Percentiles rank a stretch among this genome's conserved stretches.
phyloP scores from a whole-genome alignment of 371 early-diverging fungal species.

The Chytridium lagenaria region DNA sequence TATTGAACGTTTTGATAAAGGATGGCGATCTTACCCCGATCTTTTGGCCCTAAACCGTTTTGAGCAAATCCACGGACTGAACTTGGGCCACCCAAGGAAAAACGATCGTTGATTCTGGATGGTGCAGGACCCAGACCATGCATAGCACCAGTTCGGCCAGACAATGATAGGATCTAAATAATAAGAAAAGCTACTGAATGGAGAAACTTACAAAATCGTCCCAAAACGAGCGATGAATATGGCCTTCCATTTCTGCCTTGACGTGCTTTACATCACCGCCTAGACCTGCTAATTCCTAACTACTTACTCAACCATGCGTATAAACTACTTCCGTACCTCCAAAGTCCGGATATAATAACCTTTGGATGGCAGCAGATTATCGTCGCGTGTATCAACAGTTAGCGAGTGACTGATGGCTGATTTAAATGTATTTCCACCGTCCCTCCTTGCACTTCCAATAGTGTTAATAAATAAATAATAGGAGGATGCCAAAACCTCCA shows the following conservation, averaged over 20 bases:
- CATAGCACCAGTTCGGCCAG: slow-evolving; percentile 73
- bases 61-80: slow-evolving; percentile 88
- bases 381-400: slow-evolving; percentile 77
- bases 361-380: slow-evolving; percentile 72
- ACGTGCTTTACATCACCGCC: slow-evolving; percentile 81
- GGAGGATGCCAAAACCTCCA: slow-evolving; percentile 56
- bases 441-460: slow-evolving; percentile 85
- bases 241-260: slow-evolving; percentile 76
- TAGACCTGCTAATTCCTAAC: slow-evolving; percentile 79
- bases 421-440: slow-evolving; percentile 89
- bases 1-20: slow-evolving; percentile 4
- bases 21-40: slow-evolving; percentile 57
- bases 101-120: slow-evolving; percentile 71
- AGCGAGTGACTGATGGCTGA: slow-evolving; percentile 75
- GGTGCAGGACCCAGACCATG: slow-evolving; percentile 57
- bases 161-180: slow-evolving; percentile 52
- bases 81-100: slow-evolving; percentile 85
- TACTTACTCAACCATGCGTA: slow-evolving; percentile 4
- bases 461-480: background rate
- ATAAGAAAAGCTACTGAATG: background rate
- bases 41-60: slow-evolving; percentile 87
- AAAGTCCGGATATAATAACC: slow-evolving; percentile 73
- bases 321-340: slow-evolving; percentile 38
- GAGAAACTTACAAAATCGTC: slow-evolving; percentile 59
- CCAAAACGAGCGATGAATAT: slow-evolving; percentile 55